Conservation (phyloP, 1,284 basidiomycete genomes). For the Sanghuangporus weigelae region DNA sequence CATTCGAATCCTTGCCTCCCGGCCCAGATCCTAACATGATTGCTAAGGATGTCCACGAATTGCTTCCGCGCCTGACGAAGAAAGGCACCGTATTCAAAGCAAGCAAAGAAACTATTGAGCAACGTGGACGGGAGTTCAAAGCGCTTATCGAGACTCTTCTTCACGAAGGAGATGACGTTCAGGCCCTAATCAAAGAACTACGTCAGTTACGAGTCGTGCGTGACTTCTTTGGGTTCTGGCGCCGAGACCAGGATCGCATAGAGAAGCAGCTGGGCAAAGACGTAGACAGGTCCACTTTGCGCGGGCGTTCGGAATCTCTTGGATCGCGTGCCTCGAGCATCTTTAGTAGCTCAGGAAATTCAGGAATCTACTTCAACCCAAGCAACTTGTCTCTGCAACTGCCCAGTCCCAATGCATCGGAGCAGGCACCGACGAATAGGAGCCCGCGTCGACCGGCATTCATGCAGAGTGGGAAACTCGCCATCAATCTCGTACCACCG, state of each 20-base stretch:
- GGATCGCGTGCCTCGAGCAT: conserved; percentile 34
- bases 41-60: conserved; percentile 56
- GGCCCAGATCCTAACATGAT: conserved; percentile 70
- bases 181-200: conserved; percentile 59
- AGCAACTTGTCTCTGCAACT: conserved; percentile 34
- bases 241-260: conserved; percentile 58
- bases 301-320: conserved; percentile 5
- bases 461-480: conserved; percentile 13
- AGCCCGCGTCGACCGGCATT: conserved; percentile 10
- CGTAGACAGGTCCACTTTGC: conserved; percentile 23
- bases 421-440: not conserved
- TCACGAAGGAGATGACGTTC: conserved; percentile 43
- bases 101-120: conserved; percentile 59
- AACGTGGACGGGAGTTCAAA: conserved; percentile 53
- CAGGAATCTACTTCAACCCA: conserved; percentile 43
- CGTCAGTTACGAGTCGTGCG: conserved; percentile 50
- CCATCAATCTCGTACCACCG: conserved; percentile 8
- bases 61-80: conserved; percentile 62
- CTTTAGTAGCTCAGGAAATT: conserved; percentile 18
- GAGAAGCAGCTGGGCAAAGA: conserved; percentile 30
- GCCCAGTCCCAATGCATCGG: conserved; percentile 33
- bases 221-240: conserved; percentile 76
- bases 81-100: conserved; percentile 67
- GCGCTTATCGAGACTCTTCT: conserved; percentile 56
- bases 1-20: conserved; percentile 80